Base-by-base conservation (phyloP, 2,329 filamentous ascomycete genomes). In the Alternaria conjuncta region DNA sequence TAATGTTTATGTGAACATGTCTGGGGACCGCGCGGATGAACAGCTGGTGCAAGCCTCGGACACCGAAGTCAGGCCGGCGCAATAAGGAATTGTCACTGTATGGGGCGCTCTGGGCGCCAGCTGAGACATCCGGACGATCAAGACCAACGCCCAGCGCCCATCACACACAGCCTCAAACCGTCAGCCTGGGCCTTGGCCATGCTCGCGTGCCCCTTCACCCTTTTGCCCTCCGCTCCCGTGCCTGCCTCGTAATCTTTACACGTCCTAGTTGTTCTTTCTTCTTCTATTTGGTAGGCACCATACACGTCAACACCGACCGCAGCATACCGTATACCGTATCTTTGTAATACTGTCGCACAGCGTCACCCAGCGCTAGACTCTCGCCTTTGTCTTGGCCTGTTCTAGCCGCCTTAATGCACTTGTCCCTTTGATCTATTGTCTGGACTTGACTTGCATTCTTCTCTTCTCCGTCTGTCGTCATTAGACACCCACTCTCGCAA, bases 141-240 rank as follows among this genome's bases (percentile, higher is more conserved):
- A 44, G 45, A 41, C 32, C 59, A 57, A 51, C 46, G 59, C 59
- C 51, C 57, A 53, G 55, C 55, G 21, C 41, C 20, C 56, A 53
- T 32, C 56, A 47, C 36, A 60, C 64, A 65, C 70, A 71, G 69
- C 70, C 69, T 70, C 65, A 61, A 55, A 43, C 57, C 62, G 67
- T 67, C 65, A 71, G 58, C 55, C 51, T 43, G 54, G 62, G 60
- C 41, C 60, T 66, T 65, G 61, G 60, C 63, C 8, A 30, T 60
- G 57, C 65, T 70, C 70, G 65, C 61, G 68, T 71, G 68, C 55
- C 46, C 36, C 56, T 32, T 36, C 51, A 23, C 59, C 44, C 43
- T 45, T 61, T 53, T 32, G 46, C 26, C 26, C 26, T 44, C 41
- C 25, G 26, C 21, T 54, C 7, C 41, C 30, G 21, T 51, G 30